Base-by-base conservation (phyloP, 495 filamentous ascomycete genomes). In the Podospora conica region DNA sequence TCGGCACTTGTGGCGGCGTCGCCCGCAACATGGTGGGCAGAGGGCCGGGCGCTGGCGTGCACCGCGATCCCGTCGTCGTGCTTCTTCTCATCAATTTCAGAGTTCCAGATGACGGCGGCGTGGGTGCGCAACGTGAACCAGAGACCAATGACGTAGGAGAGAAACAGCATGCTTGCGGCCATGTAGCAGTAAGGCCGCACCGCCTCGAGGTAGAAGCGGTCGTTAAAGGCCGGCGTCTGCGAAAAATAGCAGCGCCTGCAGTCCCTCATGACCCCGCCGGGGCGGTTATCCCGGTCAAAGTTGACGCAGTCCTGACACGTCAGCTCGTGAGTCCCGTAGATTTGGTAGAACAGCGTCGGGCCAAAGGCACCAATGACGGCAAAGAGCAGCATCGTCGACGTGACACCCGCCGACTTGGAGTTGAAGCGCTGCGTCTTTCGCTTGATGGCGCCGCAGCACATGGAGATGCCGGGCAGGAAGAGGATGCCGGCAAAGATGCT, bases 381-480 rank as follows among this genome's bases (percentile, higher is more conserved):
- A 75, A 99, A 99, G 40, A 99, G 85, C 24, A 99, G 79, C 95
- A 99, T 99, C 7, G 96, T 99, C 3, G 92, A 96, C 4, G 95
- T 98, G 48, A 97, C 95, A 70, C 96, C 96, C 29, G 95, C 95
- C 54, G 96, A 98, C 74, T 88, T 92, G 68, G 95, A 93, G 77
- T 99, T 99, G 83, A 99, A 99, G 65, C 95, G 89, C 72, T 99
- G 95, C 0, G 95, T 99, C 77, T 99, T 99, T 68, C 96, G 88
- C 78, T 96, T 96, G 75, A 99, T 88, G 27, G 96, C 95, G 20
- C 95, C 95, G 71, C 96, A 99, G 77, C 96, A 98, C 95, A 99
- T 99, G 64, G 92, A 96, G 20, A 99, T 67, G n/a, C 95, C 95
- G 2, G 95, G 95, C 59, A 99, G 84, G 75, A 99, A 97, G 59